Conservation (phyloP, 768 basidiomycete species). For the Psilocybe sp. region DNA sequence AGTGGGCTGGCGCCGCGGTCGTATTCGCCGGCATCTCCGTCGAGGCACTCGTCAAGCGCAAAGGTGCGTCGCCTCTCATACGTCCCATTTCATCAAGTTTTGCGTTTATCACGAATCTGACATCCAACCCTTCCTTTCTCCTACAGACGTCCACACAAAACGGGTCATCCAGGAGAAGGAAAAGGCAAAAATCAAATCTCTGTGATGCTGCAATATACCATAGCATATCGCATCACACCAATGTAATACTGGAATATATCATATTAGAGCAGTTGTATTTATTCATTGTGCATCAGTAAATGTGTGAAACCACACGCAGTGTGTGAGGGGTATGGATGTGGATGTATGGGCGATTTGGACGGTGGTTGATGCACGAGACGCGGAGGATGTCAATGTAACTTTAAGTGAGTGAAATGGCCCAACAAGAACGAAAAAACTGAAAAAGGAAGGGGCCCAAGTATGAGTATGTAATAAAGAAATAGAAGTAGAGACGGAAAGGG, state of each 20-base stretch:
- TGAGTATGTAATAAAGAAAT: slow-evolving; percentile 6
- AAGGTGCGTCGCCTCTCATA: slow-evolving; percentile 47
- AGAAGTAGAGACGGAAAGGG: slow-evolving; percentile 3
- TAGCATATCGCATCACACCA: slow-evolving; percentile 10
- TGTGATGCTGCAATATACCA: slow-evolving; percentile 43
- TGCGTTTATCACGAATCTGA: slow-evolving; percentile 6
- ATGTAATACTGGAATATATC: slow-evolving; percentile 7
- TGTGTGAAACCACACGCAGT: no score
- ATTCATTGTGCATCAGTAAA: no score
- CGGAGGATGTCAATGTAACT: neutral
- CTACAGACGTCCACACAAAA: slow-evolving; percentile 77
- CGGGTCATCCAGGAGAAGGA: slow-evolving; percentile 80
- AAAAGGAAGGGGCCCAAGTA: neutral
- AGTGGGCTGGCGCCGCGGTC: slow-evolving; percentile 89
- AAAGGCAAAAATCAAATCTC: slow-evolving; percentile 75
- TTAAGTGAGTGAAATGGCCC: neutral
- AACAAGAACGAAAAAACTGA: slow-evolving; percentile 1
- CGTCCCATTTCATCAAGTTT: neutral
- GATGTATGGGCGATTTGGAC: no score
- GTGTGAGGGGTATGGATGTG: no score
- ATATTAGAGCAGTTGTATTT: no score
- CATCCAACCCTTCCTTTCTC: neutral
- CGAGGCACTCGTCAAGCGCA: slow-evolving; percentile 88
- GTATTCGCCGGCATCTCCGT: slow-evolving; percentile 96
- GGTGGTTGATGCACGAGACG: no score